Evolutionary conservation across 352 stramenopile species (phyloP).

Genomic region (Phytopythium oedochilum): DNA sequence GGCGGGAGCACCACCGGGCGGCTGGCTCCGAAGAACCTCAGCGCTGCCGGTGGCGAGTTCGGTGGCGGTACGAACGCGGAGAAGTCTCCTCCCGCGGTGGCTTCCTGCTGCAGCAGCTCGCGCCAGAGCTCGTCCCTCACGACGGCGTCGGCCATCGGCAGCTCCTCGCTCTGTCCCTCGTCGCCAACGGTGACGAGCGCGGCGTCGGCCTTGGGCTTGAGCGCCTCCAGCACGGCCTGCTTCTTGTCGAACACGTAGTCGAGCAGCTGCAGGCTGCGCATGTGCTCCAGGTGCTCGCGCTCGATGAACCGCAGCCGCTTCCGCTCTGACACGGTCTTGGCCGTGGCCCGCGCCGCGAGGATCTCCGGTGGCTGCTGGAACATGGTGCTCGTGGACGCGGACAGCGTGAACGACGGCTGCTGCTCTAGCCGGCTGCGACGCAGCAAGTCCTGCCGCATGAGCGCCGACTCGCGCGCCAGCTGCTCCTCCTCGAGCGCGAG

Average conservation of each 20-base stretch:
- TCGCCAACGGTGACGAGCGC: constrained; percentile 43
- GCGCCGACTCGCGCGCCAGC: constrained; percentile 32
- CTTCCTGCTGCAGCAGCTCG: constrained; percentile 35
- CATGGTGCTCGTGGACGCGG: constrained; percentile 63
- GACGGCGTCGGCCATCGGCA: constrained; percentile 24
- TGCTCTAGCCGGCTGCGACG: constrained; percentile 27
- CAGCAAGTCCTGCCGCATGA: constrained; percentile 40
- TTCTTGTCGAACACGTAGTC: constrained; percentile 72
- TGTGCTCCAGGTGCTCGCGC: constrained; percentile 56
- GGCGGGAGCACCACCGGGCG: constrained; percentile 33
- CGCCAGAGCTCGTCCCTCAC: constrained; percentile 44
- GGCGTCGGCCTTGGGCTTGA: constrained; percentile 46
- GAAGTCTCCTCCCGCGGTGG: constrained; percentile 22
- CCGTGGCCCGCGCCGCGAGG: constrained; percentile 51
- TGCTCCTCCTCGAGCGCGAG: constrained; percentile 46
- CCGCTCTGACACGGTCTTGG: constrained; percentile 35
- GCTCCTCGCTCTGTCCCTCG: constrained; percentile 15
- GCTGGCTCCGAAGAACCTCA: constrained; percentile 56
- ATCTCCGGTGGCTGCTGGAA: constrained; percentile 63
- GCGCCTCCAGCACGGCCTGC: constrained; percentile 35
- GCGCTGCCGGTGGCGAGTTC: constrained; percentile 60
- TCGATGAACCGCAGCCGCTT: constrained; percentile 40
- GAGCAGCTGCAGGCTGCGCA: constrained; percentile 64
- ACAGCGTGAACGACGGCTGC: constrained; percentile 48
- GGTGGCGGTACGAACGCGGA: constrained; percentile 39